A percentile compares a stretch with the other conserved stretches of the same genome.
Conservation (phyloP, 371 early-diverging fungal species). For the Apophysomyces elegans region DNA sequence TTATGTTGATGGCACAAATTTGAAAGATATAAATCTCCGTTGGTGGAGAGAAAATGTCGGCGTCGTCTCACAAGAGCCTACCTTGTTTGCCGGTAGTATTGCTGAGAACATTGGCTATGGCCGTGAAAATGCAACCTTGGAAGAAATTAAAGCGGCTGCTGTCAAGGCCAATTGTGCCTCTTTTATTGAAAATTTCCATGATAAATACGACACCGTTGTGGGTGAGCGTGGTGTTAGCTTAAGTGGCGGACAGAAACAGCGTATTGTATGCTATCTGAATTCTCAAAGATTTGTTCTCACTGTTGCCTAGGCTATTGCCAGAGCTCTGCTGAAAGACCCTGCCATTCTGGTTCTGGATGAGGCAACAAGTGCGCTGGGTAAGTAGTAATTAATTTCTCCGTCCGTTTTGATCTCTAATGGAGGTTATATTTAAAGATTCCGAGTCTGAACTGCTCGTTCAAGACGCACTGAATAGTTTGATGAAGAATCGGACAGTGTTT, state of each 20-base stretch:
- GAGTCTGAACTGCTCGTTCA: conserved; percentile 67
- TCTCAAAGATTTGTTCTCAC: background rate
- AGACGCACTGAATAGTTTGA: conserved; percentile 60
- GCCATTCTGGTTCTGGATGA: conserved; percentile 85
- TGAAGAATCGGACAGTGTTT: conserved; percentile 67
- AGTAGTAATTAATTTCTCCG: background rate
- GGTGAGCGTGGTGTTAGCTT: conserved; percentile 76
- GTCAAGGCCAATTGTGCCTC: conserved; percentile 65
- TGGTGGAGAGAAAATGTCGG: conserved; percentile 69
- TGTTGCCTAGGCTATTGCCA: conserved; percentile 67
- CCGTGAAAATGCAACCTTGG: conserved; percentile 55
- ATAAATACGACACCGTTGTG: conserved; percentile 69
- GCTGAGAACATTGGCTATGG: conserved; percentile 81
- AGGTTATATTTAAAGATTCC: conserved; percentile 57
- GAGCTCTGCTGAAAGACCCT: conserved; percentile 76
- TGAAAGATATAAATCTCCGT: conserved; percentile 52
- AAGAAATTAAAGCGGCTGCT: conserved; percentile 64
- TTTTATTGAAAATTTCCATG: conserved; percentile 67
- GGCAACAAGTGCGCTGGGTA: conserved; percentile 78
- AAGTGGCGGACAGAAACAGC: conserved; percentile 87
- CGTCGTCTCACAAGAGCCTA: conserved; percentile 83
- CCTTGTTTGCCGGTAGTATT: conserved; percentile 82
- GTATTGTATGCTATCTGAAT: conserved; percentile 11
- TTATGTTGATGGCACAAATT: conserved; percentile 61
- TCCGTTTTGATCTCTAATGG: background rate